Evolutionary conservation across 495 filamentous ascomycete species (phyloP), one percentile per base, ranked within the genome.

Genomic region (Clohesyomyces aquaticus): DNA sequence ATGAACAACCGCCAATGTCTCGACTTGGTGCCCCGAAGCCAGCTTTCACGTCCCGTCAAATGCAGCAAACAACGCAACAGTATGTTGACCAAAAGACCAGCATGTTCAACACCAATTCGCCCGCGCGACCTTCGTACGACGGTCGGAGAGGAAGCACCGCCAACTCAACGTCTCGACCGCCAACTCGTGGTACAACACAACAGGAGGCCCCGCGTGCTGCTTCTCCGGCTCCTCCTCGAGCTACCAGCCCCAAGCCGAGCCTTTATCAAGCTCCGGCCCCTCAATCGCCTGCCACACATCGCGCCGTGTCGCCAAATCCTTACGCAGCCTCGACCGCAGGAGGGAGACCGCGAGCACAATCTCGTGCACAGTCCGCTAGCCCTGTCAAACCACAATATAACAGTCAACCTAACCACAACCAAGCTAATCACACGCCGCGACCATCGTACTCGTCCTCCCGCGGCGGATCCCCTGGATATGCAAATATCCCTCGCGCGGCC

Each of bases 51-150:
- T 88, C 89, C 8, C 87, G 87, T 55, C 88, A 93, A 47, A 99
- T 99, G 95, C 88, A 96, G 67, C 88, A 94, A 70, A 89, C 93
- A 12, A 92, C 91, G 0, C 86, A 93, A 57, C 89, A 89, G 70
- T 96, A 94, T 72, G 84, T 89, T 46, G 86, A 87, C 54, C 89
- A 96, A 74, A 89, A 88, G 8, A 85, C 90, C 55, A 88, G 83
- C 67, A 87, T 96, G 84, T 91, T 96, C 69, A 81, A 82, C 9
- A 79, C n/a, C 70, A 73, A 6, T 14, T 38, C 32, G 6, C 32
- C 32, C 6, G 32, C 32, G 14, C 32, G 32, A 6, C 32, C 32
- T 6, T 6, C 32, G 6, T 38, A 38, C 14, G 32, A 38, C 6
- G 14, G 14, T 38, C 32, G 32, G 6, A 38, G 14, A 6, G 32